Evolutionary conservation across 2,329 filamentous ascomycete genomes (phyloP), one percentile per base, ranked within the genome.

Genomic region (Colletotrichum tropicicola): DNA sequence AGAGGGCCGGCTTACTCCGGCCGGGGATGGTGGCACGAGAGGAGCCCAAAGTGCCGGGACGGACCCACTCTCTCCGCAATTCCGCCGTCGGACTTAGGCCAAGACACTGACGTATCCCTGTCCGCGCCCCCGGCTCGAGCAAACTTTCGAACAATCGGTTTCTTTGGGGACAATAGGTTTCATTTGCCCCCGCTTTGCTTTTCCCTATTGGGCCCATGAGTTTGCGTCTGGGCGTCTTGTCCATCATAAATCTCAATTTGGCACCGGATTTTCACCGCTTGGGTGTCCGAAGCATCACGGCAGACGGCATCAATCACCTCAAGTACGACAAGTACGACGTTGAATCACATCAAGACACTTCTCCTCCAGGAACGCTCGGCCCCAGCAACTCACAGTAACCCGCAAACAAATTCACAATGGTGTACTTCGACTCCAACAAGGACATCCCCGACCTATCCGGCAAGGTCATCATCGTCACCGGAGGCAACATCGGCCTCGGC

Each of bases 391-490:
- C 8, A 19, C 32, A 2, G 7, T 35, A 28, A 19, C 12, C 3
- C 19, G 21, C 17, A 52, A 30, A 3, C 17, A 19, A 4, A 23
- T 15, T 12, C 52, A 53, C 1, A 17, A 66, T 66, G 64, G 53
- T 55, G 5, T 32, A 30, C 23, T 65, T 67, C 51, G 32, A 64
- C 35, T 23, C 56, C 17, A 49, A 56, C n/a, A 61, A 44, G 10
- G 65, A 54, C 47, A 61, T 67, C 10, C 65, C 65, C 21, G 60
- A 65, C 51, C 61, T 67, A 6, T 41, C 60, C 13, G 68, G 60
- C 72, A 77, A 75, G 30, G 71, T 78, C 6, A 73, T 75, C 10
- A 70, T 73, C n/a, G 64, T 62, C 3, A 68, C 72, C 12, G 73
- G 70, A 15, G 69, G 68, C 65, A 72, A 72, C 17, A 48, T 73